These are phyloP conservation scores for Diversispora eburnea DNA, from an alignment of 192 early-diverging fungal species.

Conservation along the genomic window DNA sequence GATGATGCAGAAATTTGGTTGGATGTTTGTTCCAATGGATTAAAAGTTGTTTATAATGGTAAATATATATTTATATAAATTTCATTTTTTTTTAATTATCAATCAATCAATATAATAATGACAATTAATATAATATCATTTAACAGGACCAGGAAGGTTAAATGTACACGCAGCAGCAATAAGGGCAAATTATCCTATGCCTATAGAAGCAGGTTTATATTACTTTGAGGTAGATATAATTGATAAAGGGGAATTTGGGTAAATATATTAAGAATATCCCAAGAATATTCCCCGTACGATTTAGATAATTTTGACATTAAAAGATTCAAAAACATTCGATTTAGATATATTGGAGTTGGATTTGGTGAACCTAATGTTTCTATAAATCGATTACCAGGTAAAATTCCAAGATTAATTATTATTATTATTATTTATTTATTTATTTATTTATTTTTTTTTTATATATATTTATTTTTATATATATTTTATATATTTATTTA, in stretches of 20 bases:
- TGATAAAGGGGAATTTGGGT: slow-evolving; percentile 70
- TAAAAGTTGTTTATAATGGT: too few relatives aligned
- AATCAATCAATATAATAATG: too few relatives aligned
- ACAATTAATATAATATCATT: too few relatives aligned
- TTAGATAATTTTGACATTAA: not conserved
- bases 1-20: too few relatives aligned
- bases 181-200: slow-evolving; percentile 68
- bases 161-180: slow-evolving; percentile 58
- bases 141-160: too few relatives aligned
- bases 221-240: slow-evolving; percentile 82
- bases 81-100: too few relatives aligned
- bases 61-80: too few relatives aligned
- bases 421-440: too few relatives aligned
- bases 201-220: slow-evolving; percentile 69
- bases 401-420: not conserved
- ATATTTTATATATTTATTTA: too few relatives aligned
- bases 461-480: too few relatives aligned
- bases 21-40: too few relatives aligned
- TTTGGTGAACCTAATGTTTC: slow-evolving; percentile 46
- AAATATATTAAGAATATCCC: not conserved
- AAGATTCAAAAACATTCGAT: not conserved
- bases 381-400: slow-evolving; percentile 70
- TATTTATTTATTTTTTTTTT: too few relatives aligned
- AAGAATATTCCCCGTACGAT: not conserved
- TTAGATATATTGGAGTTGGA: slow-evolving; percentile 79